These are phyloP conservation scores for Chalaropsis ovoidea DNA, from an alignment of 2,329 filamentous ascomycete genomes.

Conservation along the genomic window DNA sequence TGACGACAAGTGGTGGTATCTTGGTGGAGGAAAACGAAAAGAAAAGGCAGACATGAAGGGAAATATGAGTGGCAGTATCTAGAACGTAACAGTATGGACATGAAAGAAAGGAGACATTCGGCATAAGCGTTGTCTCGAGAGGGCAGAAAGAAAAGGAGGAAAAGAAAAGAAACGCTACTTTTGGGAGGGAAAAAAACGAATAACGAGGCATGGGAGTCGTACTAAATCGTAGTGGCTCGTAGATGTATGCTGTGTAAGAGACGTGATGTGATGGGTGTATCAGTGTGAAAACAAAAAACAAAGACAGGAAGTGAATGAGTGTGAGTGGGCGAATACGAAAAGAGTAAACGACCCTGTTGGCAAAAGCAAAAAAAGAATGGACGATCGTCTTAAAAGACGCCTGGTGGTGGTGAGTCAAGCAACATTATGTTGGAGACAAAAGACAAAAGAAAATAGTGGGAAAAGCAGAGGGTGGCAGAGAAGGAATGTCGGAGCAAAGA, in stretches of 20 bases:
- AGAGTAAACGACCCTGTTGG: neutral
- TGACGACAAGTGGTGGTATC: constrained; percentile 6
- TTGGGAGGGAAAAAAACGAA: constrained; percentile 15
- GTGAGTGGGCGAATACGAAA: constrained; percentile 1
- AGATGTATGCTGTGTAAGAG: constrained; percentile 12
- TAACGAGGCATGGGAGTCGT: constrained; percentile 12
- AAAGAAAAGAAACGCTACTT: constrained; percentile 13
- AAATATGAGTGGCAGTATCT: neutral
- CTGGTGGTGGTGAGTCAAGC: constrained; percentile 11
- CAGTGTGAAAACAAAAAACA: neutral
- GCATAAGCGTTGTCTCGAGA: neutral
- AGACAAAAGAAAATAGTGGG: constrained; percentile 7
- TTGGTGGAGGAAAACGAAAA: constrained; percentile 3
- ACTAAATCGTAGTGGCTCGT: constrained; percentile 2
- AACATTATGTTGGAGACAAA: neutral
- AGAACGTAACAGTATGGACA: constrained; percentile 7
- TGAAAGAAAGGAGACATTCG: neutral
- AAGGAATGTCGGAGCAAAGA: neutral
- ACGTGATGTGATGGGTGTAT: neutral
- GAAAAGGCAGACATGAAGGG: constrained; percentile 2
- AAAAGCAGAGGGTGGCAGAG: neutral
- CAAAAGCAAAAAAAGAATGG: constrained; percentile 18
- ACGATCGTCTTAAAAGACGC: constrained; percentile 22
- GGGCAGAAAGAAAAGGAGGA: neutral
- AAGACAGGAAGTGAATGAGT: neutral